Evolutionary conservation across 2,329 filamentous ascomycete genomes (phyloP).

Genomic region (Fusarium verrucosum): DNA sequence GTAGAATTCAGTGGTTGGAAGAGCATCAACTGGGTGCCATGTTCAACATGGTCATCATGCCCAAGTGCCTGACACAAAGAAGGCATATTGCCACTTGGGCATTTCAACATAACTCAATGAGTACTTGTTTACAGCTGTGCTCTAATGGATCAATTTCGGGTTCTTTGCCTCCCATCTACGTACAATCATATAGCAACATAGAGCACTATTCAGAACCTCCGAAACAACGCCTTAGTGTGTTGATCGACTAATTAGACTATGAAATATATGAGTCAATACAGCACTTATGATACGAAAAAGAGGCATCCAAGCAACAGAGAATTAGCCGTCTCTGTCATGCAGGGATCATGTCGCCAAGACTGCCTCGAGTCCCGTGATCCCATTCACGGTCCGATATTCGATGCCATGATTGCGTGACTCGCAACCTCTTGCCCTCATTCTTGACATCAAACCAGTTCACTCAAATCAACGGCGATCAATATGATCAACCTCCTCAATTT

Average conservation of each 20-base stretch:
- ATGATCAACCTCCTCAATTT: neutral
- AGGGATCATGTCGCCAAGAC: neutral
- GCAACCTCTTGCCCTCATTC: neutral
- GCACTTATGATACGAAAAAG: neutral
- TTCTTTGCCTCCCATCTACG: neutral
- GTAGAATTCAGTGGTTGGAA: no score
- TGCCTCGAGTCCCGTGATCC: conserved; percentile 4
- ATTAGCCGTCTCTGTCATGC: neutral
- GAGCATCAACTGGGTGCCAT: neutral
- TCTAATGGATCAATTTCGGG: neutral
- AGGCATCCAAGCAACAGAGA: neutral
- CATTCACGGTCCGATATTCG: neutral
- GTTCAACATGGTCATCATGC: neutral
- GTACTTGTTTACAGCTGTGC: neutral
- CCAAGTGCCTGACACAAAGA: neutral
- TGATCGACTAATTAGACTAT: neutral
- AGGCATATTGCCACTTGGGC: neutral
- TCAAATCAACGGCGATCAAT: neutral
- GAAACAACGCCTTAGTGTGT: neutral
- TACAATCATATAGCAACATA: neutral
- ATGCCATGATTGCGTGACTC: neutral
- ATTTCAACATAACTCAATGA: no score
- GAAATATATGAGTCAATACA: neutral
- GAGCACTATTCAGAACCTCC: neutral
- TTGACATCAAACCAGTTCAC: neutral